phyloP scores from a whole-genome alignment of 805 yeast species.

The Saccharomycopsis fibuligera region DNA sequence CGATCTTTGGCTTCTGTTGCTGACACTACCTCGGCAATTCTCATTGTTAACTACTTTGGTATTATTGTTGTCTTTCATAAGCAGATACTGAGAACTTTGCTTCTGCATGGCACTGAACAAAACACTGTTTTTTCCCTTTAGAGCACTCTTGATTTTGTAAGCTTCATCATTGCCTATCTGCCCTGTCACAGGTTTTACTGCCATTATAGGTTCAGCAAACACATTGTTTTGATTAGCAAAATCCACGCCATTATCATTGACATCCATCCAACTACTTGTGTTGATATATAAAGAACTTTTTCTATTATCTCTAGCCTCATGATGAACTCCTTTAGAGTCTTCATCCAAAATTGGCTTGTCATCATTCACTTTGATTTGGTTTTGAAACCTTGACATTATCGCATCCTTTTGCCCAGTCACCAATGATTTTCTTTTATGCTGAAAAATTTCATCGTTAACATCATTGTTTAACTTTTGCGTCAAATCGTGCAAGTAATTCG shows the following conservation, averaged over 20 bases:
- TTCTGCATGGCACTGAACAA: too few species aligned
- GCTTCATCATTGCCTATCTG: too few species aligned
- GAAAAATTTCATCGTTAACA: constrained; percentile 16
- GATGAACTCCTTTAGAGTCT: not conserved
- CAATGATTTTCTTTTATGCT: not conserved
- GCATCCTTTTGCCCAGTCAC: not conserved
- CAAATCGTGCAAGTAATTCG: constrained; percentile 4
- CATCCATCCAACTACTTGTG: constrained; percentile 11
- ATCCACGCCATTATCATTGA: not conserved
- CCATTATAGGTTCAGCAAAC: too few species aligned
- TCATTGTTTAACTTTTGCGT: constrained; percentile 18
- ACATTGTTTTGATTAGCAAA: not conserved
- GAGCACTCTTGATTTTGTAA: too few species aligned
- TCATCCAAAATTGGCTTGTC: not conserved
- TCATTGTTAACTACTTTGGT: too few species aligned
- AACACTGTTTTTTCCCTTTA: too few species aligned
- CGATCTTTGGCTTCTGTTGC: too few species aligned
- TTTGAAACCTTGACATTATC: not conserved
- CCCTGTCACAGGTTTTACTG: too few species aligned
- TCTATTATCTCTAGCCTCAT: not conserved
- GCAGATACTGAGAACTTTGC: too few species aligned
- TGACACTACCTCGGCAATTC: too few species aligned
- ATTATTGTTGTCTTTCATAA: too few species aligned
- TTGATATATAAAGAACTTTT: constrained; percentile 2
- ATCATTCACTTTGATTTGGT: not conserved